These are phyloP conservation scores for Trichaptum fuscoviolaceum DNA, from an alignment of 768 basidiomycete species.

Conservation along the genomic window DNA sequence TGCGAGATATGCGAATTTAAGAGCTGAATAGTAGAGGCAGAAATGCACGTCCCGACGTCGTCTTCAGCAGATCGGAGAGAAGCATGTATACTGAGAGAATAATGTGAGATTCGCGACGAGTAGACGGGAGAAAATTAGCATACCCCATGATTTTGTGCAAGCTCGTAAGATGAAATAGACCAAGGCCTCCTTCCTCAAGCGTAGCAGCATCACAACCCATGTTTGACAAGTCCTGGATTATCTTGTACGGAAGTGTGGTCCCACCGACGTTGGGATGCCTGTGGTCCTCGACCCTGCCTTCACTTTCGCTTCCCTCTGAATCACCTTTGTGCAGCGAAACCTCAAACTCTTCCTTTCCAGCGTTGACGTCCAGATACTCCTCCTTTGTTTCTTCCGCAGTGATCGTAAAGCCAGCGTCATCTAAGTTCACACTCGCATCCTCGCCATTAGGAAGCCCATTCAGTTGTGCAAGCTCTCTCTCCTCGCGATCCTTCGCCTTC, in stretches of 20 bases:
- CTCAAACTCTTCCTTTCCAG: slow-evolving; percentile 5
- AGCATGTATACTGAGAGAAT: slow-evolving; percentile 24
- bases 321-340: neutral
- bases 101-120: neutral
- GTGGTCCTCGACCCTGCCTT: slow-evolving; percentile 12
- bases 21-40: slow-evolving; percentile 41
- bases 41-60: slow-evolving; percentile 33
- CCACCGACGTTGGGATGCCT: slow-evolving; percentile 28
- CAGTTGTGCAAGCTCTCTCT: slow-evolving; percentile 26
- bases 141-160: slow-evolving; percentile 38
- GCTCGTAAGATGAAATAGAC: slow-evolving; percentile 39
- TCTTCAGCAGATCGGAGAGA: slow-evolving; percentile 23
- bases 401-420: slow-evolving; percentile 16
- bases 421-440: neutral
- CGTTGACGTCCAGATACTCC: slow-evolving; percentile 9
- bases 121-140: slow-evolving; percentile 12
- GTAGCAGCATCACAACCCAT: slow-evolving; percentile 40
- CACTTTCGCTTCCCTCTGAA: slow-evolving; percentile 4
- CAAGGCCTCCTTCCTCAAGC: slow-evolving; percentile 39
- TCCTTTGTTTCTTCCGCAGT: slow-evolving; percentile 10
- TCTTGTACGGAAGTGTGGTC: slow-evolving; percentile 39
- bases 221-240: slow-evolving; percentile 35
- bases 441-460: slow-evolving; percentile 13
- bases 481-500: neutral
- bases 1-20: slow-evolving; percentile 40